These are phyloP conservation scores for Zoysia japonica DNA, from an alignment of 176 grass and related monocot genomes.

Conservation along the genomic window DNA sequence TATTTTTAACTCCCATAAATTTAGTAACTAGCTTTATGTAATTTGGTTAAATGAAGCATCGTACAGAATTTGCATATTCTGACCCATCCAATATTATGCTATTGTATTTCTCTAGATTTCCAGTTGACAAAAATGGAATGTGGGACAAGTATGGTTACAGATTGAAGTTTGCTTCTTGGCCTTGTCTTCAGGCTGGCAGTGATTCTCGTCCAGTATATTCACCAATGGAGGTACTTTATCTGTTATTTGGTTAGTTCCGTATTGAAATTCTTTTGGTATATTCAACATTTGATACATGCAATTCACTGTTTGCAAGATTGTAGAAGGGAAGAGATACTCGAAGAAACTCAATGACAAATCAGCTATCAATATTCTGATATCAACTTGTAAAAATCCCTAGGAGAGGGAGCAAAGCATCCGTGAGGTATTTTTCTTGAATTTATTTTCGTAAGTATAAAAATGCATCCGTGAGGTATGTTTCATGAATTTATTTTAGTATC, in stretches of 20 bases:
- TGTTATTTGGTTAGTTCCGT: neutral
- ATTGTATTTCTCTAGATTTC: conserved; percentile 51
- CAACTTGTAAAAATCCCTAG: conserved; percentile 70
- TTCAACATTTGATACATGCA: conserved; percentile 11
- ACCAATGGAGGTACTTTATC: conserved; percentile 66
- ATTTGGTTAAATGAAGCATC: neutral
- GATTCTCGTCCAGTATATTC: conserved; percentile 66
- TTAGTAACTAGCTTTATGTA: neutral
- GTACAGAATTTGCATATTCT: neutral
- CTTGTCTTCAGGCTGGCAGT: conserved; percentile 79
- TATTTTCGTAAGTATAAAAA: neutral
- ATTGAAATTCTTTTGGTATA: neutral
- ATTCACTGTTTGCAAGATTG: conserved; percentile 61
- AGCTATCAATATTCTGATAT: conserved; percentile 64
- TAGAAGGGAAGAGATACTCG: conserved; percentile 76
- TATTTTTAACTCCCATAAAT: neutral
- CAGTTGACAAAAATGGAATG: conserved; percentile 55
- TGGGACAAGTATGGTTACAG: conserved; percentile 50
- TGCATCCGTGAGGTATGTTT: too few relatives aligned
- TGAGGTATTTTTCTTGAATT: conserved; percentile 39
- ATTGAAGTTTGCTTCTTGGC: conserved; percentile 48
- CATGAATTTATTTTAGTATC: too few relatives aligned
- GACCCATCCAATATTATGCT: neutral
- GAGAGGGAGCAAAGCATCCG: conserved; percentile 69
- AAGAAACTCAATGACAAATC: conserved; percentile 81